Percentiles rank a stretch among this genome's conserved stretches.
phyloP scores from a whole-genome alignment of 768 basidiomycete species.

The Lentinula sp. region DNA sequence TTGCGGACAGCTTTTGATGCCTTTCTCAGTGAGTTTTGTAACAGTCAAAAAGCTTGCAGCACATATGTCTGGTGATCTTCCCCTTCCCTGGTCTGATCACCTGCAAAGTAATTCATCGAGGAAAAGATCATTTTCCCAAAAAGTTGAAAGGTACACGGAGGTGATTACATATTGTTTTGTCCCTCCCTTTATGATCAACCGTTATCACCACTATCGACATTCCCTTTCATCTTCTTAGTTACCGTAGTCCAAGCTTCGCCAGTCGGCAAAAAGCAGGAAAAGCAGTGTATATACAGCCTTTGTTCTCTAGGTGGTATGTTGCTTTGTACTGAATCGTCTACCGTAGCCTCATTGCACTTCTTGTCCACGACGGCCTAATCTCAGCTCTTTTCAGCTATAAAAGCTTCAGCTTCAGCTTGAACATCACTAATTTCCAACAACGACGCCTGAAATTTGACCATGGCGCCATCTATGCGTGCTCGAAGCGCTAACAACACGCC shows the following conservation, averaged over 20 bases:
- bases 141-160: background rate
- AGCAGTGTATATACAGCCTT: background rate
- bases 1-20: too few species aligned
- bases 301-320: background rate
- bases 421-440: too few species aligned
- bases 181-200: background rate
- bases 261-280: background rate
- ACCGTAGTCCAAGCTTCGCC: background rate
- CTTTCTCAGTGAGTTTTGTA: too few species aligned
- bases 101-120: too few species aligned
- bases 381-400: background rate
- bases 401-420: background rate
- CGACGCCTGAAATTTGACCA: background rate
- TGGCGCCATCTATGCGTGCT: conserved; percentile 4
- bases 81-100: too few species aligned
- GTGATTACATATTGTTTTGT: background rate
- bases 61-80: too few species aligned
- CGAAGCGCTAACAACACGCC: conserved; percentile 3
- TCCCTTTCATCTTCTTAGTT: background rate
- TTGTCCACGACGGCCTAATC: too few species aligned
- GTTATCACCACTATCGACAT: background rate
- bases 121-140: background rate
- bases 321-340: background rate
- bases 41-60: too few species aligned
- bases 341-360: background rate